Conservation (phyloP, 345 rosid genomes). For the Hirschfeldia incana region DNA sequence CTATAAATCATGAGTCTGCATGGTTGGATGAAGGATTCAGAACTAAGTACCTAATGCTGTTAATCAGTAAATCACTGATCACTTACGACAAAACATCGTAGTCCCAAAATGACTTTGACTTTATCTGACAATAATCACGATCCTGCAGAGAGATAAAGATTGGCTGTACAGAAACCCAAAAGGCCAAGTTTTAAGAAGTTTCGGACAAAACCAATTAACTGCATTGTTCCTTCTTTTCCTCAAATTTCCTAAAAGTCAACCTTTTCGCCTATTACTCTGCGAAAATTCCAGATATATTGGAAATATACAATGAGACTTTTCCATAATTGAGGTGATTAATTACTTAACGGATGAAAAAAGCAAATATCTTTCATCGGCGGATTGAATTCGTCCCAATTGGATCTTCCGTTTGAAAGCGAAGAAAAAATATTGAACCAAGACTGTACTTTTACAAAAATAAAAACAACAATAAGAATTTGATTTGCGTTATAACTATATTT, state of each 20-base stretch:
- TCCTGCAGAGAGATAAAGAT: slow-evolving; percentile 20
- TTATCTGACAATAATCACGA: slow-evolving; percentile 27
- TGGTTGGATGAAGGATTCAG: not conserved
- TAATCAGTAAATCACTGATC: not conserved
- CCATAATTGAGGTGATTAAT: not conserved
- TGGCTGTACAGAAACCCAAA: slow-evolving; percentile 41
- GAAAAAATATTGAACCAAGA: not conserved
- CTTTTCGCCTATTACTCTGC: slow-evolving; percentile 2
- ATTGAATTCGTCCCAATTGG: not conserved
- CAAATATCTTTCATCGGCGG: not conserved
- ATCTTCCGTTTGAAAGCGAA: not conserved
- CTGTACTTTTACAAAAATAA: not conserved
- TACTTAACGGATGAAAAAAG: not conserved
- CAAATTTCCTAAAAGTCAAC: not conserved
- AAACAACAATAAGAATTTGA: not conserved
- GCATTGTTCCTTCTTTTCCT: slow-evolving; percentile 10
- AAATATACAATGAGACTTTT: not conserved
- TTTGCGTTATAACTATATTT: not conserved
- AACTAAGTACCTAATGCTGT: not conserved
- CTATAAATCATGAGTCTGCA: not conserved
- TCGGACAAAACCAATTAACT: slow-evolving; percentile 25
- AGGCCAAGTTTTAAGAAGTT: slow-evolving; percentile 28
- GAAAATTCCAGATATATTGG: slow-evolving; percentile 33
- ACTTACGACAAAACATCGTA: slow-evolving; percentile 23
- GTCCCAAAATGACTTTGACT: slow-evolving; percentile 32